Evolutionary conservation across 176 grass and related monocot species (phyloP), one percentile per base, ranked within the genome.

Genomic region (Zoysia japonica): DNA sequence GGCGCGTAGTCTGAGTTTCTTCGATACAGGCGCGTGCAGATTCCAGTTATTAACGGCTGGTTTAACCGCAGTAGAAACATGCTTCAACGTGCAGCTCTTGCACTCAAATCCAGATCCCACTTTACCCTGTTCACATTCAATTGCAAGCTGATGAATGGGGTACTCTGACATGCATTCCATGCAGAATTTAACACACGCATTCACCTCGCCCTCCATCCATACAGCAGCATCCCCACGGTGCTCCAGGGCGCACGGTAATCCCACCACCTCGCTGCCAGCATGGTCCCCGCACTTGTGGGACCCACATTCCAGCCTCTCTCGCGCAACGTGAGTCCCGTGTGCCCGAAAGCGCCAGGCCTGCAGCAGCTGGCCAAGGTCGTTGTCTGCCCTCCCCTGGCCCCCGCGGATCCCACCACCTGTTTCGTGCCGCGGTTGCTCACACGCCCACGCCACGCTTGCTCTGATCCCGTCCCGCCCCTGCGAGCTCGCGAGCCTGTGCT

Each of bases 401-500:
- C 71, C 72, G 70, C 72, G 70, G 87, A 85, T 85, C 82, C 78
- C 82, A 85, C 78, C 87, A 71, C 78, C 83, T 67, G 78, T 89
- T 89, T 82, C 87, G 87, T 89, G 83, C 67, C 67, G 67, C 72
- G 72, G 44, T 78, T 72, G 87, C 78, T 82, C 87, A 81, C 82
- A 20, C 68, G 9, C 76, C 64, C 82, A 79, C 62, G 74, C 74
- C 69, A 75, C 47, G 43, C 19, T 45, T 45, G 44, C 44, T 45
- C 44, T 45, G 53, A 63, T 38, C 60, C 63, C 59, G 57, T 20
- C 49, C 17, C 35, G 6, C 36, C 13, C 2, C 43, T n/a, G n/a
- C 48, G 12, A 47, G 17, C 70, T 74, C 61, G 62, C 54, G 63
- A 28, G 45, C 68, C 67, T 48, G 37, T 0, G 7, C 16, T 6